Conservation (phyloP, 352 stramenopile genomes). For the Phytophthora tentaculata region DNA sequence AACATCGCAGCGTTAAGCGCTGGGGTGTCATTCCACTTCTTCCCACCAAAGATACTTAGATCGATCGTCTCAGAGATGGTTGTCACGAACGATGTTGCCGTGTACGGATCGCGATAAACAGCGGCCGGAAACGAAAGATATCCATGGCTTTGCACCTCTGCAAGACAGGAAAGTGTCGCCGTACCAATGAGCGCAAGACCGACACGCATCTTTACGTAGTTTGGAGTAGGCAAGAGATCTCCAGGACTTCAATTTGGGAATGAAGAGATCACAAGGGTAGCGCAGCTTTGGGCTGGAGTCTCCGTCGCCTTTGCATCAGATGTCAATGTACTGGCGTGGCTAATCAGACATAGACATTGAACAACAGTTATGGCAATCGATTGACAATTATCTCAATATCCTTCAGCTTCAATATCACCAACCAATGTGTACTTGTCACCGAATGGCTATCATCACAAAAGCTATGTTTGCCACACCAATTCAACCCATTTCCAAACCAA, state of each 20-base stretch:
- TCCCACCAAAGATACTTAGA: slow-evolving; percentile 37
- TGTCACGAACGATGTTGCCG: slow-evolving; percentile 37
- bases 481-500: slow-evolving; percentile 1
- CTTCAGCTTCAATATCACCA: not conserved
- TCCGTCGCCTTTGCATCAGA: not conserved
- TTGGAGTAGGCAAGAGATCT: not conserved
- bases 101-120: slow-evolving; percentile 36
- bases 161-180: not conserved
- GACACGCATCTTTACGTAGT: not conserved
- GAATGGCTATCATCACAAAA: not conserved
- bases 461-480: not conserved
- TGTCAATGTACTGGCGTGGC: not conserved
- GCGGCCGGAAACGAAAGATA: slow-evolving; percentile 47
- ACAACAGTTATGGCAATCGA: not conserved
- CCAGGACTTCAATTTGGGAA: not conserved
- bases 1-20: slow-evolving; percentile 46
- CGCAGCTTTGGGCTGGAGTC: not conserved
- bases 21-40: slow-evolving; percentile 59
- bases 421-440: not conserved
- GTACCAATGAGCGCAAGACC: not conserved
- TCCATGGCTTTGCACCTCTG: slow-evolving; percentile 43
- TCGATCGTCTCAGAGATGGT: slow-evolving; percentile 40
- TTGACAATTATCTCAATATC: not conserved
- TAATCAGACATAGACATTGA: not conserved
- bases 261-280: not conserved